Evolutionary conservation across 2,329 filamentous ascomycete genomes (phyloP).

Genomic region (Trichoderma sp.): DNA sequence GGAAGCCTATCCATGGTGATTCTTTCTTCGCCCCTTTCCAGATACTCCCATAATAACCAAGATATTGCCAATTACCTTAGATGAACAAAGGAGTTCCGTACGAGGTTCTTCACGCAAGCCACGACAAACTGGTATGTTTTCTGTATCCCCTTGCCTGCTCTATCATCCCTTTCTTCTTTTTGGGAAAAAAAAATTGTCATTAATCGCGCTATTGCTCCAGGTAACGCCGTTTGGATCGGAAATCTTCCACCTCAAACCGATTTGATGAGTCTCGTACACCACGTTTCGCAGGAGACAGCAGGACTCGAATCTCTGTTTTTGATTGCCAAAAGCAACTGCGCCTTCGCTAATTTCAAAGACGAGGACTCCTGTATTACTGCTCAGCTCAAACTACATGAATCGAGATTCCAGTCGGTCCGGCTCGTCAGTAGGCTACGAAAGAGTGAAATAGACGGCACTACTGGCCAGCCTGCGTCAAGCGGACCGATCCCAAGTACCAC

Average conservation of each 20-base stretch:
- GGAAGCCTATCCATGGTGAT: neutral
- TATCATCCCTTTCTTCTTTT: neutral
- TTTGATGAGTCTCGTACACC: conserved; percentile 82
- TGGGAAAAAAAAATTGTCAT: neutral
- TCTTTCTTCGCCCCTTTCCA: neutral
- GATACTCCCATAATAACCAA: neutral
- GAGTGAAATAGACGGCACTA: conserved; percentile 50
- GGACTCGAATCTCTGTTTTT: conserved; percentile 88
- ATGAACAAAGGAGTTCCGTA: conserved; percentile 34
- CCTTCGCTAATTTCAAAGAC: conserved; percentile 92
- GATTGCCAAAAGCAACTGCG: conserved; percentile 96
- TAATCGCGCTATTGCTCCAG: conserved; percentile 42
- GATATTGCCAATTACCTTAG: neutral
- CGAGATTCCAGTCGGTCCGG: conserved; percentile 81
- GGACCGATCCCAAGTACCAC: conserved; percentile 54
- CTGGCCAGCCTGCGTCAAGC: conserved; percentile 57
- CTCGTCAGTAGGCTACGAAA: conserved; percentile 82
- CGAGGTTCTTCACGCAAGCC: conserved; percentile 48
- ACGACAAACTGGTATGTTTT: conserved; percentile 61
- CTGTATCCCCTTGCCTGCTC: neutral
- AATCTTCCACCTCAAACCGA: conserved; percentile 86
- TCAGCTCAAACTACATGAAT: conserved; percentile 86
- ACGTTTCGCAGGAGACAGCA: conserved; percentile 79
- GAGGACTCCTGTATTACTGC: conserved; percentile 75
- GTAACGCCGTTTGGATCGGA: conserved; percentile 93